phyloP scores from a whole-genome alignment of 148 eudicot species.

The Rhododendron molle region DNA sequence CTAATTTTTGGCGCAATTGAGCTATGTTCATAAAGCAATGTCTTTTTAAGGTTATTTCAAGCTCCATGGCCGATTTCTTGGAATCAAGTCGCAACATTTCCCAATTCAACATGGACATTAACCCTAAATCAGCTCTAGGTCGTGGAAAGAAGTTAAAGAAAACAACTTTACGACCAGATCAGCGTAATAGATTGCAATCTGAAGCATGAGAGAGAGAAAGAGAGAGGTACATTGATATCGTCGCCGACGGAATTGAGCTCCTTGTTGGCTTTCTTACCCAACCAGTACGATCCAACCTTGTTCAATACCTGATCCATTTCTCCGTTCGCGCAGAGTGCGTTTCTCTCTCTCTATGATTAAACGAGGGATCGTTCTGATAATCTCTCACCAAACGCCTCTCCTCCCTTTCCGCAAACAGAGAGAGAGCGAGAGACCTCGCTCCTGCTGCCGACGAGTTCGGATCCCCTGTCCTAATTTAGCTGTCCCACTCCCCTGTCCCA shows the following conservation, averaged over 20 bases:
- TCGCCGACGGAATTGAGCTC: constrained; percentile 75
- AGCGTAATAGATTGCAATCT: neutral
- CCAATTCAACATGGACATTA: neutral
- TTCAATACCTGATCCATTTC: constrained; percentile 71
- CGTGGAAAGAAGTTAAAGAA: neutral
- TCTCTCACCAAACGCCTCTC: neutral
- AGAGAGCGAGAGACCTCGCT: neutral
- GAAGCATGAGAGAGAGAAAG: neutral
- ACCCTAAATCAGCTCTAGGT: constrained; percentile 3
- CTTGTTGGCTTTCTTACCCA: constrained; percentile 72
- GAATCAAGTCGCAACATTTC: neutral
- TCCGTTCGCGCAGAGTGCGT: neutral
- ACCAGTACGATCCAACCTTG: constrained; percentile 94
- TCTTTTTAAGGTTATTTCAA: neutral
- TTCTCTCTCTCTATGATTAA: neutral
- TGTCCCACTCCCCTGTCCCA: no score
- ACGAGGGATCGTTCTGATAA: neutral
- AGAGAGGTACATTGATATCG: constrained; percentile 59
- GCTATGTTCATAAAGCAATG: neutral
- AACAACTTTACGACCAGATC: neutral
- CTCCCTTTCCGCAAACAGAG: neutral
- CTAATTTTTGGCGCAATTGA: neutral
- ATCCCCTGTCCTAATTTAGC: no score
- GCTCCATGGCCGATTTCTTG: neutral
- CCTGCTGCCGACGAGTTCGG: neutral